Conservation (phyloP, 2,329 filamentous ascomycete genomes). For the Aspergillus thermomutatus region DNA sequence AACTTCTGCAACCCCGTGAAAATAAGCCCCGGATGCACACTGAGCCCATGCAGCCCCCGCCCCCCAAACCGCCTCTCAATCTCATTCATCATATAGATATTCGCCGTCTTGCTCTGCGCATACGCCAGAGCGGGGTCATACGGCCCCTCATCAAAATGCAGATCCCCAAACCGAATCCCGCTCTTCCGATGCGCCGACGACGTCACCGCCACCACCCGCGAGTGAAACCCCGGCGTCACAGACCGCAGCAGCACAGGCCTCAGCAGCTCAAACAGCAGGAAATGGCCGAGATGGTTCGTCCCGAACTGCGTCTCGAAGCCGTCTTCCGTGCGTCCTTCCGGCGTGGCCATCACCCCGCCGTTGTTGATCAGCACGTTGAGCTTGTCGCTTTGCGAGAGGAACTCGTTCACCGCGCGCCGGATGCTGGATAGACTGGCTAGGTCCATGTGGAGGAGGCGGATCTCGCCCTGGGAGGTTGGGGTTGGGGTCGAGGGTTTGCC, state of each 20-base stretch:
- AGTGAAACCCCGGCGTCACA: slow-evolving; percentile 35
- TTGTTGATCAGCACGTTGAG: slow-evolving; percentile 11
- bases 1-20: slow-evolving; percentile 30
- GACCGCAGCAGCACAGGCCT: slow-evolving; percentile 9
- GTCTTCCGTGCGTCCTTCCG: slow-evolving; percentile 12
- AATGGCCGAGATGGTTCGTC: slow-evolving; percentile 33
- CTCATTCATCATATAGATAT: slow-evolving; percentile 49
- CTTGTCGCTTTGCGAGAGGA: slow-evolving; percentile 1
- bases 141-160: slow-evolving; percentile 13
- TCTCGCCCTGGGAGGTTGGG: neutral
- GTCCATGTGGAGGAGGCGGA: slow-evolving; percentile 35
- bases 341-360: slow-evolving; percentile 11
- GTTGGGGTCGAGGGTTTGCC: no score
- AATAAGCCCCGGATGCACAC: slow-evolving; percentile 48
- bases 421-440: slow-evolving; percentile 31
- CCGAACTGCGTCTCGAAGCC: slow-evolving; percentile 35
- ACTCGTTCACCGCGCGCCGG: slow-evolving; percentile 10
- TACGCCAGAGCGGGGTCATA: slow-evolving; percentile 38
- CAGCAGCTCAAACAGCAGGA: slow-evolving; percentile 31
- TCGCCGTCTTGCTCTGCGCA: slow-evolving; percentile 49
- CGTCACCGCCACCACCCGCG: slow-evolving; percentile 47
- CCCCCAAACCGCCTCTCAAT: slow-evolving; percentile 48
- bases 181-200: slow-evolving; percentile 42
- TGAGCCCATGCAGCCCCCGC: slow-evolving; percentile 42
- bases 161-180: slow-evolving; percentile 19